Percentiles rank a stretch among this genome's conserved stretches.
Conservation (phyloP, 75 land plant species). For the Cunninghamia lanceolata region DNA sequence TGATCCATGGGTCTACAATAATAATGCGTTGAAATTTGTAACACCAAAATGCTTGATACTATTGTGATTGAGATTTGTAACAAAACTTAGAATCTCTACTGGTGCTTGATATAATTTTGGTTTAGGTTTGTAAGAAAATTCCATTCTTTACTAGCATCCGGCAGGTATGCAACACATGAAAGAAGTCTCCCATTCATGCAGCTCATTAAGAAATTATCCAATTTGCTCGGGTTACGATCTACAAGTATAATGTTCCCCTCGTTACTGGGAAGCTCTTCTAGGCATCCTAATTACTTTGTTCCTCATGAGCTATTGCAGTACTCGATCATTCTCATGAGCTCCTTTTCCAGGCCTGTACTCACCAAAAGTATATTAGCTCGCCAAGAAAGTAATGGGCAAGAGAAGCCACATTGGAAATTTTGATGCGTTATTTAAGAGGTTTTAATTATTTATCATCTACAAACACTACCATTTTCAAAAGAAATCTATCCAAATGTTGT, state of each 20-base stretch:
- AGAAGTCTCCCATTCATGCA: too few relatives aligned
- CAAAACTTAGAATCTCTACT: too few relatives aligned
- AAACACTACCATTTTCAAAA: background rate
- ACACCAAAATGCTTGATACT: too few relatives aligned
- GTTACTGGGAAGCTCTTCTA: background rate
- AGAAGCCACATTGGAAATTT: background rate
- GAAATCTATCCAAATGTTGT: background rate
- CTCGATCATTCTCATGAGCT: background rate
- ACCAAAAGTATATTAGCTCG: background rate
- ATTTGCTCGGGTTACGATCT: background rate
- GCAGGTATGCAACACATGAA: too few relatives aligned
- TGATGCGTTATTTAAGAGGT: background rate
- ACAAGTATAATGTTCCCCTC: background rate
- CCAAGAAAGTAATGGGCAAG: background rate
- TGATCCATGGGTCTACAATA: too few relatives aligned
- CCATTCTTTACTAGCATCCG: too few relatives aligned
- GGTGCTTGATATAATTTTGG: too few relatives aligned
- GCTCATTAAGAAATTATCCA: too few relatives aligned
- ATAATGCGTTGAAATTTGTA: too few relatives aligned
- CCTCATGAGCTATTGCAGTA: background rate
- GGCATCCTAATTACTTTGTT: background rate
- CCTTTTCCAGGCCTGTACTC: background rate
- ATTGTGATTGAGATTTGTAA: too few relatives aligned
- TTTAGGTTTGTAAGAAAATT: too few relatives aligned
- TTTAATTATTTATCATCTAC: background rate